Base-by-base conservation (phyloP, 352 stramenopile species). In the Globisporangium carolinianum region DNA sequence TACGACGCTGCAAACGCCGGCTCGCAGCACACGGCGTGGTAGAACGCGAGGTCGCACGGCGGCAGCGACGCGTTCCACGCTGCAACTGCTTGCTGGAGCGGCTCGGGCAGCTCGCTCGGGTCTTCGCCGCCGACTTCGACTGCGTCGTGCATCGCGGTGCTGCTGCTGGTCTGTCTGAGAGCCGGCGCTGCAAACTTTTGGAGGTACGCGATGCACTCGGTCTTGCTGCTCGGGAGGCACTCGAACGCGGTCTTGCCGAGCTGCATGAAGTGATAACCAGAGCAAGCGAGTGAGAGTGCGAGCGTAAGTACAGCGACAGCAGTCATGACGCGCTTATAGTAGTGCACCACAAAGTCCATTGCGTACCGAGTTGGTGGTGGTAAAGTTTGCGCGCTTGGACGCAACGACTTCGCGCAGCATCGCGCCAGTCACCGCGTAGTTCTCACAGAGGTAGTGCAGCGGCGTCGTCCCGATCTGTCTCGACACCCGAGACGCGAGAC, bases 11-110 rank as follows among this genome's bases (percentile, higher is more conserved):
- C 65, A 60, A 93, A 90, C 4, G 76, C 68, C 36, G 79, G 69
- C 53, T 93, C 83, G 58, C 83, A 93, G 47, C 75, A 93, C 42
- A 93, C 55, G 4, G 79, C 79, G 47, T 82, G 75, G 70, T 93
- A 93, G 48, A 93, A 91, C 4, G 70, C 60, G 53, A 73, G 73
- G 56, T 93, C 81, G 65, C 89, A 90, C 43, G 83, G 81, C 15
- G 83, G 83, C 6, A 93, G 62, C 39, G 76, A 89, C 9, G 67
- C 60, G 57, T 93, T 93, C 83, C 83, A 93, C n/a, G 58, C 47
- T 0, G 37, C 57, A 7, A 93, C 61, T 7, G 69, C 61, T 24
- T 63, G 62, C 18, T 73, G 71, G 17, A 87, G 69, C 12, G 71
- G 57, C 6, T 73, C 57, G 7, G 78, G 69, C 7, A 93, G 64